A percentile compares a stretch with the other conserved stretches of the same genome.
These are phyloP conservation scores for Hibiscus trionum DNA, from an alignment of 345 rosid genomes.

Conservation along the genomic window DNA sequence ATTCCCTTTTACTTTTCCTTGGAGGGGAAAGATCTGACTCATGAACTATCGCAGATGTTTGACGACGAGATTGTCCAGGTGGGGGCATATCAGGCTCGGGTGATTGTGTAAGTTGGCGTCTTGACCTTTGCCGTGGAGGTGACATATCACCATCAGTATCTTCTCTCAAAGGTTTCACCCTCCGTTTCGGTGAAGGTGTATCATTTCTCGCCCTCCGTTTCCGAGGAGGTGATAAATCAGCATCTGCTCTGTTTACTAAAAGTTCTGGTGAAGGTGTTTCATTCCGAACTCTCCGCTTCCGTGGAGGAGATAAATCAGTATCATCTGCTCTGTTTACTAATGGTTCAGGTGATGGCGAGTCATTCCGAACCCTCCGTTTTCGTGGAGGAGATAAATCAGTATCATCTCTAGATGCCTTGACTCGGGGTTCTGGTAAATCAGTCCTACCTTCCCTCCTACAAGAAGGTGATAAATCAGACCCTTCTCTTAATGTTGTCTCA, in stretches of 20 bases:
- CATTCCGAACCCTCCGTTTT: slow-evolving; percentile 27
- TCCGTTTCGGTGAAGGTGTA: slow-evolving; percentile 2
- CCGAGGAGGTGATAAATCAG: slow-evolving; percentile 41
- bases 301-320: slow-evolving; percentile 40
- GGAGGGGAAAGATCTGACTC: slow-evolving; percentile 49
- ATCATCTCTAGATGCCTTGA: neutral
- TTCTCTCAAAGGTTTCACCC: neutral
- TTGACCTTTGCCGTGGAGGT: slow-evolving; percentile 2
- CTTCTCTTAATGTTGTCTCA: neutral
- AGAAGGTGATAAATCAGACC: slow-evolving; percentile 39
- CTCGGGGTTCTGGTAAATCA: neutral
- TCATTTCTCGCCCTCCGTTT: slow-evolving; percentile 11
- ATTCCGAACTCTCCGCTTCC: neutral
- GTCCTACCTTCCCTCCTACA: neutral
- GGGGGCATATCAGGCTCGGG: slow-evolving; percentile 31
- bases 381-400: slow-evolving; percentile 34
- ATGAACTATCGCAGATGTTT: neutral
- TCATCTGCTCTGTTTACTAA: slow-evolving; percentile 13
- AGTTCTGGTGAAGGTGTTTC: neutral
- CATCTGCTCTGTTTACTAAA: slow-evolving; percentile 3
- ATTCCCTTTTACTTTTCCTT: slow-evolving; percentile 39
- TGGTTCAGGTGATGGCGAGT: slow-evolving; percentile 26
- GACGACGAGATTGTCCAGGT: slow-evolving; percentile 17
- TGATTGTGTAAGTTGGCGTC: neutral
- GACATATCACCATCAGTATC: slow-evolving; percentile 7